A percentile compares a stretch with the other conserved stretches of the same genome.
These are phyloP conservation scores for Pseudogymnoascus sp. DNA, from an alignment of 2,329 filamentous ascomycete species.

Conservation along the genomic window DNA sequence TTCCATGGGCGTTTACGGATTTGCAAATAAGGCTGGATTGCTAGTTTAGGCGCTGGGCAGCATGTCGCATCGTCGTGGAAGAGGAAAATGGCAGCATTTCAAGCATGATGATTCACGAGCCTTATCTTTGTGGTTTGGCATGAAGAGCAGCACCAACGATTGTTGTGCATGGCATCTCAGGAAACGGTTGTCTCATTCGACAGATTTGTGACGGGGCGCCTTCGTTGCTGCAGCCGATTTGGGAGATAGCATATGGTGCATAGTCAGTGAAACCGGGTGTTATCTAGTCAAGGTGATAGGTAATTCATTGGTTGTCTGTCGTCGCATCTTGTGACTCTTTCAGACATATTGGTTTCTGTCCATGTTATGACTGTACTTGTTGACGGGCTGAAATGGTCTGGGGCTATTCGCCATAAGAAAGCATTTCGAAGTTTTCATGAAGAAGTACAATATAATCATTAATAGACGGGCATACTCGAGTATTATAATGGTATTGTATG, in stretches of 20 bases:
- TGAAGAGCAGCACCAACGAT: background rate
- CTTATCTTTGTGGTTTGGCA: slow-evolving; percentile 1
- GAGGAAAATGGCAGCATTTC: background rate
- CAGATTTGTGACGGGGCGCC: background rate
- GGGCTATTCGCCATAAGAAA: background rate
- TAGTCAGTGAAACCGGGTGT: background rate
- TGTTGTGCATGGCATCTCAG: background rate
- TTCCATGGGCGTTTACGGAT: slow-evolving; percentile 8
- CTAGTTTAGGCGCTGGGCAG: slow-evolving; percentile 7
- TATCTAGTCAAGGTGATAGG: background rate
- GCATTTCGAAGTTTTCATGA: background rate
- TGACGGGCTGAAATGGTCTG: background rate
- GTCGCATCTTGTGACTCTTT: background rate
- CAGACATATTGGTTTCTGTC: background rate
- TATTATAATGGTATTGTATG: background rate
- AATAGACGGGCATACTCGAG: background rate
- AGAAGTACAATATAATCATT: background rate
- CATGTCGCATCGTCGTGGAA: background rate
- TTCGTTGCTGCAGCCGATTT: background rate
- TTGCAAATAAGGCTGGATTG: background rate
- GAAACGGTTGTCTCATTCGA: background rate
- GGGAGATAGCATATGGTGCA: background rate
- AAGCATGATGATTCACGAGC: background rate
- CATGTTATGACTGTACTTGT: background rate
- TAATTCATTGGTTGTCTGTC: background rate